Percentiles rank a stretch among this genome's conserved stretches.
Conservation (phyloP, 2,329 filamentous ascomycete genomes). For the Ceratocystis albifundus region DNA sequence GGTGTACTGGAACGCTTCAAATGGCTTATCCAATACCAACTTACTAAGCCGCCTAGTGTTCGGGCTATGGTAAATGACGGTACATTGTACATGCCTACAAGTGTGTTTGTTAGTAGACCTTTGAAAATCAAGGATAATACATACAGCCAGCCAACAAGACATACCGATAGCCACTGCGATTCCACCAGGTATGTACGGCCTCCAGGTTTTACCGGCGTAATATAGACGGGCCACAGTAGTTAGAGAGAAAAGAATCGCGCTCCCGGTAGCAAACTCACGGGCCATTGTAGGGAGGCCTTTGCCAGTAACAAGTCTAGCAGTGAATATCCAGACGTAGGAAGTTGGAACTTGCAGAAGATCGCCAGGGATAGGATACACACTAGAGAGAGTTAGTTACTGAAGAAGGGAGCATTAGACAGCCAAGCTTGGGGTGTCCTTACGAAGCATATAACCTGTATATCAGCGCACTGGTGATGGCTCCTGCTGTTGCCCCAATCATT, state of each 20-base stretch:
- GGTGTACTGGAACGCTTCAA: slow-evolving; percentile 52
- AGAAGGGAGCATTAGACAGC: background rate
- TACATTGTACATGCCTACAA: slow-evolving; percentile 84
- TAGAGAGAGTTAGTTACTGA: slow-evolving; percentile 32
- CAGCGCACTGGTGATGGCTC: slow-evolving; percentile 72
- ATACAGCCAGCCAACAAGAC: slow-evolving; percentile 18
- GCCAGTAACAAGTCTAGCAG: slow-evolving; percentile 81
- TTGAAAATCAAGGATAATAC: background rate
- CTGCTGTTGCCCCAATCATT: slow-evolving; percentile 75
- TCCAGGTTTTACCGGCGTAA: slow-evolving; percentile 49
- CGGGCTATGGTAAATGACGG: slow-evolving; percentile 89
- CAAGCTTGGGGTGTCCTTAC: slow-evolving; percentile 29
- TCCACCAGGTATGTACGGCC: slow-evolving; percentile 71
- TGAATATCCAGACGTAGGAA: slow-evolving; percentile 95
- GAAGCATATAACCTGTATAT: slow-evolving; percentile 80
- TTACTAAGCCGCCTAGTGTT: slow-evolving; percentile 61
- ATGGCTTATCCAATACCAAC: slow-evolving; percentile 63
- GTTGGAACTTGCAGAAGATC: slow-evolving; percentile 89
- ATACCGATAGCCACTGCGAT: slow-evolving; percentile 87
- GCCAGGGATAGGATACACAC: slow-evolving; percentile 78
- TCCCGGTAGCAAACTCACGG: slow-evolving; percentile 62
- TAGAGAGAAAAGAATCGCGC: slow-evolving; percentile 60
- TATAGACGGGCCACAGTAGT: slow-evolving; percentile 61
- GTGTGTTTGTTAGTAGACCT: background rate
- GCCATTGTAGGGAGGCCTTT: slow-evolving; percentile 78